phyloP scores from a whole-genome alignment of 495 filamentous ascomycete genomes.

The Friedmanniomyces endolithicus region DNA sequence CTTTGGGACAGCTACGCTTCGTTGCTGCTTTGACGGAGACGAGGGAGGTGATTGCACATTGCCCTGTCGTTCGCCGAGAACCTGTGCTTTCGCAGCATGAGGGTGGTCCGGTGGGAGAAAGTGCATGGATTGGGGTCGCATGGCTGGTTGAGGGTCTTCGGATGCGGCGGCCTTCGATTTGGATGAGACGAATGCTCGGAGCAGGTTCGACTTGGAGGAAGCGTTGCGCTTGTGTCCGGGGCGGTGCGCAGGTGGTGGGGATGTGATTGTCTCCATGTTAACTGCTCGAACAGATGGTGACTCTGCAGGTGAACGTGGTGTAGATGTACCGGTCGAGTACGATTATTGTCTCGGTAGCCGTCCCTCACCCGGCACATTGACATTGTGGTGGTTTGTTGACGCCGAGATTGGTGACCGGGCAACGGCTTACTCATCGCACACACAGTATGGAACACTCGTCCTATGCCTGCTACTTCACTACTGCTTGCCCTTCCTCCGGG shows the following conservation, averaged over 20 bases:
- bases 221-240: constrained; percentile 14
- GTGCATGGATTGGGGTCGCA: constrained; percentile 12
- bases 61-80: constrained; percentile 15
- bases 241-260: too few species aligned
- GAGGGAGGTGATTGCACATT: constrained; percentile 18
- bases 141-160: background rate
- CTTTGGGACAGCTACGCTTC: constrained; percentile 1
- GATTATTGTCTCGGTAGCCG: too few species aligned
- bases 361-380: too few species aligned
- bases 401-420: too few species aligned
- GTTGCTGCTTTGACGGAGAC: constrained; percentile 11
- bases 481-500: too few species aligned
- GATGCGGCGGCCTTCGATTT: constrained; percentile 2
- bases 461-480: too few species aligned
- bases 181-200: constrained; percentile 16
- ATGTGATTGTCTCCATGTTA: background rate
- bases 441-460: too few species aligned
- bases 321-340: background rate
- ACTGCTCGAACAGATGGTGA: background rate
- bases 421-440: too few species aligned
- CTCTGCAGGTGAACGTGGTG: background rate
- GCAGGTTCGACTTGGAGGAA: constrained; percentile 20
- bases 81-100: constrained; percentile 17
- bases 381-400: too few species aligned
- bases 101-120: constrained; percentile 27